Percentiles rank a stretch among this genome's conserved stretches.
phyloP scores from a whole-genome alignment of 169 alveolate genomes.

The Ichthyophthirius multifiliis region DNA sequence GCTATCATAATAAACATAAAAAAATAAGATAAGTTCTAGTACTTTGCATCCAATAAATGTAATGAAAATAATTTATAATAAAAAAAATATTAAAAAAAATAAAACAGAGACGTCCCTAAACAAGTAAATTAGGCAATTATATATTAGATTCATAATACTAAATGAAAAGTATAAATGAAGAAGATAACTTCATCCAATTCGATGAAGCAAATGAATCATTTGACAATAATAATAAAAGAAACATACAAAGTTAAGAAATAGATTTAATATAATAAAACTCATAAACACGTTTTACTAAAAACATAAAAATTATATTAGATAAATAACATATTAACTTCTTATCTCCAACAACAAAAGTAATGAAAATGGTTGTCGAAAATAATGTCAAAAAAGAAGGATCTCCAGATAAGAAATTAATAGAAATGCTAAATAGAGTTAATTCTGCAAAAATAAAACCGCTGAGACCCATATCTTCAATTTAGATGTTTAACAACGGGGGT shows the following conservation, averaged over 20 bases:
- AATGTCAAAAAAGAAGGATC: neutral
- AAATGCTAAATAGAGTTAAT: neutral
- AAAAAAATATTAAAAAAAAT: neutral
- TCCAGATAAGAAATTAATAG: neutral
- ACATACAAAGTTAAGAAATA: neutral
- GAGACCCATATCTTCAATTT: neutral
- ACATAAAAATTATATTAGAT: neutral
- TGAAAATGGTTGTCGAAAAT: neutral
- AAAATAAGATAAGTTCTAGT: too few relatives aligned
- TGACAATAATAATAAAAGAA: neutral
- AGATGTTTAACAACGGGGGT: neutral
- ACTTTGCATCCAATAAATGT: too few relatives aligned
- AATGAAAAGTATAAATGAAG: neutral
- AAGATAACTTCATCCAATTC: slow-evolving; percentile 4
- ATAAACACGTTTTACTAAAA: neutral
- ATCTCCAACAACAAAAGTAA: neutral
- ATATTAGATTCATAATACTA: neutral
- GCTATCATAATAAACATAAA: too few relatives aligned
- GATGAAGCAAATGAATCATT: slow-evolving; percentile 16
- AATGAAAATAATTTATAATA: neutral
- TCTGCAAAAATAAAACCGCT: neutral
- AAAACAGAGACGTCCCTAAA: slow-evolving; percentile 20
- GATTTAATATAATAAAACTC: neutral
- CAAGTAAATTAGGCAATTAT: neutral
- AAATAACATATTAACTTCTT: neutral